Percentiles rank a stretch among this genome's conserved stretches.
phyloP scores from a whole-genome alignment of 495 filamentous ascomycete species.

The Aspergillus sclerotiicarbonarius region DNA sequence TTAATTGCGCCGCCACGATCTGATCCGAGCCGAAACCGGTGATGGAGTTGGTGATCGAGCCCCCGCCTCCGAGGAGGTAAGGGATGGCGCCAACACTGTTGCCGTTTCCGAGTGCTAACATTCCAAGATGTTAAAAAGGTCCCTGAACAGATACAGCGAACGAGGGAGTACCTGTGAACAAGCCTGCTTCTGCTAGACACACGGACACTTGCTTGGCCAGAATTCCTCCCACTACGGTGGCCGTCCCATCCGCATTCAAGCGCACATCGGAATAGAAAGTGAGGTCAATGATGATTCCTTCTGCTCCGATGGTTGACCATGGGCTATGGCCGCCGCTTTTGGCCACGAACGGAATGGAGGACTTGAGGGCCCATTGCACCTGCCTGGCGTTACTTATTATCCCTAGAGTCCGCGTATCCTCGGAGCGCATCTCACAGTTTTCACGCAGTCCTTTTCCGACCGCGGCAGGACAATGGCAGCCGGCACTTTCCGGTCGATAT shows the following conservation, averaged over 20 bases:
- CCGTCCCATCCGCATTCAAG: neutral
- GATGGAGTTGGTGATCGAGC: neutral
- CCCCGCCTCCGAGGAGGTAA: slow-evolving; percentile 6
- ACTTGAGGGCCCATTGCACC: neutral
- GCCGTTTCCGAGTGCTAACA: slow-evolving; percentile 6
- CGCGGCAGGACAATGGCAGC: slow-evolving; percentile 3
- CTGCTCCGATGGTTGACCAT: neutral
- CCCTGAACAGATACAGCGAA: no score
- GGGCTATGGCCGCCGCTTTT: neutral
- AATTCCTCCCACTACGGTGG: neutral
- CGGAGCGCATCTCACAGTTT: neutral
- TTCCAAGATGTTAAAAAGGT: neutral
- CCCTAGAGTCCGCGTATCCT: neutral
- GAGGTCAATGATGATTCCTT: neutral
- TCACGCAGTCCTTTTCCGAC: slow-evolving; percentile 6
- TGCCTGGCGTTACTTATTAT: neutral
- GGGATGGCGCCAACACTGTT: slow-evolving; percentile 8
- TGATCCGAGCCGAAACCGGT: slow-evolving; percentile 1
- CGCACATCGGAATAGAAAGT: neutral
- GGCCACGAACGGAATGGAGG: neutral
- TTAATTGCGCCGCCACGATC: neutral
- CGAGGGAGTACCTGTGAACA: neutral
- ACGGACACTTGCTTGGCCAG: neutral
- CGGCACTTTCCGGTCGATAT: neutral
- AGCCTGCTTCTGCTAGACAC: neutral